Percentiles rank a stretch among this genome's conserved stretches.
Conservation (phyloP, 129 eudicot species). For the Arctium lappa region DNA sequence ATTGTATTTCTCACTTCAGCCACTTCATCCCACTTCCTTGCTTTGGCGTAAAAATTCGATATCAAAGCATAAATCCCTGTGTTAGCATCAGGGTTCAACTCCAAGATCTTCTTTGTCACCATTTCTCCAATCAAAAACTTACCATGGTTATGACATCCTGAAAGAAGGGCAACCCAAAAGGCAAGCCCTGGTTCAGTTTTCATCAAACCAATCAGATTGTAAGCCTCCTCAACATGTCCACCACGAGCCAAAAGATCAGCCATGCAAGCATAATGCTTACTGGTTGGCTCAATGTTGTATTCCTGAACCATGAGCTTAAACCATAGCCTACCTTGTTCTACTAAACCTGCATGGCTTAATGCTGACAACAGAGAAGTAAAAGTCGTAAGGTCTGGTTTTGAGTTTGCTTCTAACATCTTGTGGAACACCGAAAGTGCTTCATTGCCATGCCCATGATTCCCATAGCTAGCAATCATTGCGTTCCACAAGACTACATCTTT, state of each 20-base stretch:
- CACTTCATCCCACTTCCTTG: conserved; percentile 70
- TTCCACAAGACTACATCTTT: conserved; percentile 65
- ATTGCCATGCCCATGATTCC: conserved; percentile 71
- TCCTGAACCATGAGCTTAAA: conserved; percentile 53
- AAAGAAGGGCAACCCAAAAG: conserved; percentile 71
- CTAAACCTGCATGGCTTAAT: conserved; percentile 76
- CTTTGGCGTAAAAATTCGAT: conserved; percentile 65
- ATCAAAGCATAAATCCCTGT: conserved; percentile 58
- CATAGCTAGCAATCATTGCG: conserved; percentile 70
- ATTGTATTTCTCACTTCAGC: conserved; percentile 52
- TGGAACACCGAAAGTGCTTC: conserved; percentile 61
- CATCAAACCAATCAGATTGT: conserved; percentile 41
- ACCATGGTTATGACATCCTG: conserved; percentile 72
- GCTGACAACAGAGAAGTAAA: conserved; percentile 82
- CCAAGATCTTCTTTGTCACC: conserved; percentile 58
- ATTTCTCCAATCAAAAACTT: conserved; percentile 53
- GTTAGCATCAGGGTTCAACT: conserved; percentile 46
- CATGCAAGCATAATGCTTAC: conserved; percentile 71
- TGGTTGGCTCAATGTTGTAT: conserved; percentile 56
- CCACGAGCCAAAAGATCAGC: conserved; percentile 91
- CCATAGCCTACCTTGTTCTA: conserved; percentile 68
- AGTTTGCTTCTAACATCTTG: conserved; percentile 46
- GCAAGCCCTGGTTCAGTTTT: conserved; percentile 55
- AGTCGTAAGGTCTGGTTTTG: conserved; percentile 64
- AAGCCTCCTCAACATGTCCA: conserved; percentile 73